phyloP scores from a whole-genome alignment of 1,284 basidiomycete genomes.

The Pyrrhoderma noxium region DNA sequence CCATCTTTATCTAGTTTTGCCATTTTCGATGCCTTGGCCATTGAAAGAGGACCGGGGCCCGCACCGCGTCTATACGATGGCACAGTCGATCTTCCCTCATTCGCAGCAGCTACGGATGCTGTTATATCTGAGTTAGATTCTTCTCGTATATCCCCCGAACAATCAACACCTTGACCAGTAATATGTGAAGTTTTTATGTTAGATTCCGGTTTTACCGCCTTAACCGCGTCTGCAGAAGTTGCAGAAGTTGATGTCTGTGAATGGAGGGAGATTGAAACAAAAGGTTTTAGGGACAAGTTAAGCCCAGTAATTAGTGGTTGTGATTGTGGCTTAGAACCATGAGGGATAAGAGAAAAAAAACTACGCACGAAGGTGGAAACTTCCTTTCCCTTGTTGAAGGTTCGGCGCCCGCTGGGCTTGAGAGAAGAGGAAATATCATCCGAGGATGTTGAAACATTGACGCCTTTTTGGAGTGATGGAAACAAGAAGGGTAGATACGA shows the following conservation, averaged over 20 bases:
- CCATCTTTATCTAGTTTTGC: constrained; percentile 1
- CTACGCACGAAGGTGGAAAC: constrained; percentile 25
- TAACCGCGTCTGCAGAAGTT: not conserved
- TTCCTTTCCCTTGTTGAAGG: constrained; percentile 35
- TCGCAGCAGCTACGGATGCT: not conserved
- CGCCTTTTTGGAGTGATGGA: constrained; percentile 25
- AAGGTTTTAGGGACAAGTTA: too few relatives aligned
- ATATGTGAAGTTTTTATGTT: too few relatives aligned
- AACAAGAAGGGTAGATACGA: constrained; percentile 72
- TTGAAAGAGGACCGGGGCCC: not conserved
- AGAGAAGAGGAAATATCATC: constrained; percentile 12
- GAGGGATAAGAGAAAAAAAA: not conserved
- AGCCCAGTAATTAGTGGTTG: not conserved
- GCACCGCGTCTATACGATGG: too few relatives aligned
- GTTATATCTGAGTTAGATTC: not conserved
- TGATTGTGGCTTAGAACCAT: not conserved
- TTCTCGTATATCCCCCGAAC: not conserved
- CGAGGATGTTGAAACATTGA: constrained; percentile 15
- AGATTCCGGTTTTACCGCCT: too few relatives aligned
- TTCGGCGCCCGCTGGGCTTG: constrained; percentile 35
- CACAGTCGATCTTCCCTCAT: not conserved
- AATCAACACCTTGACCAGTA: too few relatives aligned
- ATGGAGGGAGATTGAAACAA: too few relatives aligned
- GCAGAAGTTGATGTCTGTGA: not conserved
- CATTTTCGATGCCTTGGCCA: not conserved